phyloP scores from a whole-genome alignment of 2,329 filamentous ascomycete species.

The Cucurbitaria berberidis region DNA sequence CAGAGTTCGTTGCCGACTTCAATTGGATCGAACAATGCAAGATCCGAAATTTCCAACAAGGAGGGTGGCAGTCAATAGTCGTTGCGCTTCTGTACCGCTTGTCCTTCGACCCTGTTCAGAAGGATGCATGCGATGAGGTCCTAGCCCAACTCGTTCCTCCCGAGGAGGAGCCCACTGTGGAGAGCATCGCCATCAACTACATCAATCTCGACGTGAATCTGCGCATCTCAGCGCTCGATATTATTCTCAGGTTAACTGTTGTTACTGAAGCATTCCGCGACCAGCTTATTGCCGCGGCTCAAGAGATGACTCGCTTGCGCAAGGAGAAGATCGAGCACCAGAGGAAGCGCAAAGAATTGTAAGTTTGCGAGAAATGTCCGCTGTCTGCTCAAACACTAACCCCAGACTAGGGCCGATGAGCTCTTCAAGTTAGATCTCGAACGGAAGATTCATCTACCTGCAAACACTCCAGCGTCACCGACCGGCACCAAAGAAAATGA shows the following conservation, averaged over 20 bases:
- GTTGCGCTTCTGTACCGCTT: conserved; percentile 86
- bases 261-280: conserved; percentile 85
- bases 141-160: conserved; percentile 81
- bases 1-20: conserved; percentile 75
- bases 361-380: conserved; percentile 44
- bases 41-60: conserved; percentile 82
- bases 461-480: conserved; percentile 71
- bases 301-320: conserved; percentile 91
- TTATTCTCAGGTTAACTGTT: conserved; percentile 83
- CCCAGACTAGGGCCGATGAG: conserved; percentile 67
- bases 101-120: conserved; percentile 74
- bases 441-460: conserved; percentile 73
- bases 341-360: conserved; percentile 71
- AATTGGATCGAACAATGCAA: conserved; percentile 86
- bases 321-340: conserved; percentile 97
- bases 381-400: conserved; percentile 6
- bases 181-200: conserved; percentile 77
- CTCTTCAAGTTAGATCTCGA: conserved; percentile 74
- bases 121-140: conserved; percentile 77
- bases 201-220: conserved; percentile 79
- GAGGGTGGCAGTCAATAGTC: conserved; percentile 90
- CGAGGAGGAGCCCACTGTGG: conserved; percentile 73
- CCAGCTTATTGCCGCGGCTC: conserved; percentile 90
- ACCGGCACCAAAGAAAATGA: conserved; percentile 57
- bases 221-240: conserved; percentile 79